Evolutionary conservation across 2,329 filamentous ascomycete genomes (phyloP), one percentile per base, ranked within the genome.

Genomic region (Microdochium nivale): DNA sequence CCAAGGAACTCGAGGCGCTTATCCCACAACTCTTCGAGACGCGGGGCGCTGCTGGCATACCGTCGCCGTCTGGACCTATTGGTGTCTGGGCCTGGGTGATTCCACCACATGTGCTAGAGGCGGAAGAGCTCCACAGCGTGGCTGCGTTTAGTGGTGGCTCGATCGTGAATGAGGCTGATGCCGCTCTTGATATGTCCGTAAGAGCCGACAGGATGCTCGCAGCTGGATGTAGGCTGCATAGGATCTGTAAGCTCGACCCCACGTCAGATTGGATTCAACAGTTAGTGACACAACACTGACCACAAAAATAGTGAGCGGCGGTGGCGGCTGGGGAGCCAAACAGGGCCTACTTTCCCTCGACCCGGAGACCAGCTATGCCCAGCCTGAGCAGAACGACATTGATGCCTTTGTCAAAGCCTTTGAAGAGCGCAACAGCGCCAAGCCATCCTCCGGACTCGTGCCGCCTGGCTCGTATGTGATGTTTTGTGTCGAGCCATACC

Each of bases 251-350:
- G 72, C n/a, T 68, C 2, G 14, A n/a, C 46, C 13, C 11, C 27
- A 27, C n/a, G 4, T 47, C 19, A 19, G 25, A 21, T 23, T 33
- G 49, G 33, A 47, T 57, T 57, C 48, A n/a, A n/a, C n/a, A n/a
- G n/a, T n/a, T 60, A 35, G n/a, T 3, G 59, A 52, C 56, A 51
- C 49, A 49, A 47, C 52, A 54, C 52, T 58, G 62, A 60, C 56
- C 47, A 13, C 14, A 44, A 27, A 30, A 50, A 67, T 73, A 77
- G 80, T 91, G 56, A 90, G 87, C 60, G 89, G 89, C 3, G 89
- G 89, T 47, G 89, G 89, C 43, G 89, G 89, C 21, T 95, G 89
- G 89, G 89, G 89, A 16, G 74, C 79, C 52, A 94, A 92, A 65
- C 83, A 86, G 59, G 89, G 89, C 0, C 71, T 95, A 0, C 70